Base-by-base conservation (phyloP, 2,329 filamentous ascomycete genomes). In the Botrytis tulipae region DNA sequence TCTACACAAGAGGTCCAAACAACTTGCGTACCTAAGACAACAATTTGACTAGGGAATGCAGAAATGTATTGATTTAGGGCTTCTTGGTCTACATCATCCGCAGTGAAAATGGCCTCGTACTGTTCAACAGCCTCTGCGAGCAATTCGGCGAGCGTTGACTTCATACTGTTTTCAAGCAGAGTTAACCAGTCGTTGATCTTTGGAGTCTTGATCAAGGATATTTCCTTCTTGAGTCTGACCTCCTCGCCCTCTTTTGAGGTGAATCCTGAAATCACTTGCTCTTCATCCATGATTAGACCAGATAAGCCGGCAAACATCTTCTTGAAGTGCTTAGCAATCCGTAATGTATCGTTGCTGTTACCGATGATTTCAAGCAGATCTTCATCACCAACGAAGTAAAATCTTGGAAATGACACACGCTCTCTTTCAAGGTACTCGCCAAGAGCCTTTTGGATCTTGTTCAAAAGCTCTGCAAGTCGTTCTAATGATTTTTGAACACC, bases 271-370 rank as follows among this genome's bases (percentile, higher is more conserved):
- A 99, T 98, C 75, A 93, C 90, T 40, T 91, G 90, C 78, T 98
- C 93, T 72, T 98, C 94, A 77, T 97, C 94, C 86, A 98, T 95
- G 60, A 95, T 86, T 51, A 99, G 88, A 5, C 96, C 96, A 7
- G 92, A 95, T 66, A 99, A 87, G 75, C 96, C 96, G 76, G 97
- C 96, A 86, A 99, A 99, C 96, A 99, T 99, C 86, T 99, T 99
- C 82, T 97, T 95, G 86, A 99, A 94, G 85, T 99, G 97, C 82
- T 99, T 99, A 59, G 96, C 94, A 77, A 99, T 97, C 72, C 96
- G 94, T 75, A 96, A 85, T 16, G 95, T 97, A 80, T 99, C 96
- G 80, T 98, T 98, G 84, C 95, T 98, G 83, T 99, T 99, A 81
- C 96, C 96, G 77, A 99, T 99, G 84, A 99, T 99, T 83, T 99